These are phyloP conservation scores for Ogataea ramenticola DNA, from an alignment of 805 yeast species.

Conservation along the genomic window DNA sequence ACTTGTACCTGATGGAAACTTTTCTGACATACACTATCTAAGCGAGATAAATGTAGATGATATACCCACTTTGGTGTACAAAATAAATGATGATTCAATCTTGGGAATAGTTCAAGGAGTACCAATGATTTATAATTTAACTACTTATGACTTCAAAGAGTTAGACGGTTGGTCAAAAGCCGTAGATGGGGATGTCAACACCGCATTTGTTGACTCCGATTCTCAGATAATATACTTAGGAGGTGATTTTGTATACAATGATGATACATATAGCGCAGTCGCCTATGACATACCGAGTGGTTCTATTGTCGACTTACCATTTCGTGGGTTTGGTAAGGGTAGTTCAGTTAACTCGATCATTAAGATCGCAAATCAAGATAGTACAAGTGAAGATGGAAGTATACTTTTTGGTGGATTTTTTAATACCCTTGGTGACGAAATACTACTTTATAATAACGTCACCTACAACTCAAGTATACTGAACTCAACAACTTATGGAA, in stretches of 20 bases:
- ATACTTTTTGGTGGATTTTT: conserved; percentile 81
- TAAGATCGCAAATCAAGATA: conserved; percentile 33
- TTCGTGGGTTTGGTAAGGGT: conserved; percentile 66
- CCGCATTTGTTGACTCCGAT: conserved; percentile 42
- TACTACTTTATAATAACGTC: conserved; percentile 31
- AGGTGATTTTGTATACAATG: conserved; percentile 55
- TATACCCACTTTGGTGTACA: conserved; percentile 2
- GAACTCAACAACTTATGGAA: conserved; percentile 29
- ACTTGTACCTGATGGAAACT: conserved; percentile 4
- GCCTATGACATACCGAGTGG: conserved; percentile 47
- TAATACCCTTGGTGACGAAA: conserved; percentile 46
- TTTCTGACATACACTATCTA: conserved; percentile 1
- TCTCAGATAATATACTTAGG: conserved; percentile 62
- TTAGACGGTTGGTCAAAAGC: conserved; percentile 18
- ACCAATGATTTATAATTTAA: conserved; percentile 15
- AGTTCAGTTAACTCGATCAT: conserved; percentile 58
- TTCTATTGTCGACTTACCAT: conserved; percentile 44
- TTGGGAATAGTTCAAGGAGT: conserved; percentile 17
- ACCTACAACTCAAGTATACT: conserved; percentile 12
- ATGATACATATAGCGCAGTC: conserved; percentile 50
- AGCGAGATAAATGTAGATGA: background rate
- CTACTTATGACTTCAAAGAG: background rate
- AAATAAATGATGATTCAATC: conserved; percentile 9
- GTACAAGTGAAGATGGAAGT: conserved; percentile 31
- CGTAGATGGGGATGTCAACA: conserved; percentile 32